Base-by-base conservation (phyloP, 345 rosid species). In the Rhodamnia argentea region DNA sequence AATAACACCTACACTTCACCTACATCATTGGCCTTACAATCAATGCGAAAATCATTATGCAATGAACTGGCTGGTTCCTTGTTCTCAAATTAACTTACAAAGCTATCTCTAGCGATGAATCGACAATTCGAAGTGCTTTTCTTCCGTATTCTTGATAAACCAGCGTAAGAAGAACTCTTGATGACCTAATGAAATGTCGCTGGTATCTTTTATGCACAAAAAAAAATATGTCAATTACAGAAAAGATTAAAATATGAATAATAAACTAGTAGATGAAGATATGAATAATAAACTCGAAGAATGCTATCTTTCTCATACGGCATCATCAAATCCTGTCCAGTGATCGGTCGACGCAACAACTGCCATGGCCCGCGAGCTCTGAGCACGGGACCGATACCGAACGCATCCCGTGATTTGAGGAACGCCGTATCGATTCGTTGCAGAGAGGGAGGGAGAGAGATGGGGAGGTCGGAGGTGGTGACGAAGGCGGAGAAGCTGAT, bases 401-500 rank as follows among this genome's bases (percentile, higher is more conserved):
- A 10, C 20, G 47, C 47, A 22, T 37, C 81, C 47, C 81, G 5
- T 12, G 47, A 70, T 18, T 23, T 23, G 1, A 70, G 81, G 5
- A 9, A 22, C 81, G 18, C 81, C 26, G 26, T 12, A 0, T 42
- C 81, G 81, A 37, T 70, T 37, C 81, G 40, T 18, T 15, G 44
- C 56, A 13, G 14, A 13, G 84, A 59, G 85, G 58, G 84, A 37
- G 82, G 10, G 50, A n/a, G 47, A n/a, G 74, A 58, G 47, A 70
- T 70, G 81, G 0, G 13, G 0, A 40, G 7, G 85, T 40, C 78
- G 50, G 55, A 64, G 51, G 87, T 64, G 3, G 89, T 86, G 90
- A 88, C 85, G 86, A 93, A 91, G 47, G 96, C 96, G 53, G 96
- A 90, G 94, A 84, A 89, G 88, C 85, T 96, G 82, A 95, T 94